These are phyloP conservation scores for Trichoderma reesei DNA, from an alignment of 495 filamentous ascomycete genomes.

Conservation along the genomic window DNA sequence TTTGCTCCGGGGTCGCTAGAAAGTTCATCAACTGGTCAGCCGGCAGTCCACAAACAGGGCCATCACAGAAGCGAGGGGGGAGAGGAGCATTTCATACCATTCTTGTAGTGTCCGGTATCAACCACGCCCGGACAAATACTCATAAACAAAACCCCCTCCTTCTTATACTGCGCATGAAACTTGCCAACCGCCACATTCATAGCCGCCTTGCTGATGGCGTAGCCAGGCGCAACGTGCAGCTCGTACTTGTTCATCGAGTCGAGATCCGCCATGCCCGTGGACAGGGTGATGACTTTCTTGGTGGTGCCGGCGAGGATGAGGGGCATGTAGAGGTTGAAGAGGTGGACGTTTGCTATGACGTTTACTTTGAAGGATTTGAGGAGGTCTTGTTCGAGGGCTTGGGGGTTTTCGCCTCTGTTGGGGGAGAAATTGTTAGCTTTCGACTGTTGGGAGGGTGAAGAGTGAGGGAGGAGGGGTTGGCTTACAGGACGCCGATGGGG, in stretches of 20 bases:
- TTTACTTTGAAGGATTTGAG: slow-evolving; percentile 34
- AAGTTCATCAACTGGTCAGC: neutral
- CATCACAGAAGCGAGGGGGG: neutral
- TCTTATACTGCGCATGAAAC: slow-evolving; percentile 38
- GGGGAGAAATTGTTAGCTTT: neutral
- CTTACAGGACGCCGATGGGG: slow-evolving; percentile 3
- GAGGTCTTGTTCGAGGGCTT: slow-evolving; percentile 20
- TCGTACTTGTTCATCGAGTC: slow-evolving; percentile 19
- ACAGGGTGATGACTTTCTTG: slow-evolving; percentile 49
- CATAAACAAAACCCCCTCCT: slow-evolving; percentile 41
- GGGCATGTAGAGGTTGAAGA: slow-evolving; percentile 44
- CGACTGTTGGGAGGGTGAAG: neutral
- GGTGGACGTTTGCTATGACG: slow-evolving; percentile 36
- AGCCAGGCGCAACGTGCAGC: slow-evolving; percentile 15
- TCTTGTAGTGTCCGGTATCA: slow-evolving; percentile 18
- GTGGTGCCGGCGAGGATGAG: slow-evolving; percentile 36
- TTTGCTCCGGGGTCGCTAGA: slow-evolving; percentile 31
- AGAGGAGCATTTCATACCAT: neutral
- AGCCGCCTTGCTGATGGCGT: slow-evolving; percentile 25
- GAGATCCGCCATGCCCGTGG: slow-evolving; percentile 35
- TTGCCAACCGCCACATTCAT: slow-evolving; percentile 33
- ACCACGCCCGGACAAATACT: slow-evolving; percentile 22
- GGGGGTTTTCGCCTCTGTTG: slow-evolving; percentile 19
- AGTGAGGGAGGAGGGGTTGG: neutral
- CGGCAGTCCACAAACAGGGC: neutral